Conservation (phyloP, 2,329 filamentous ascomycete genomes). For the Diplodia seriata region DNA sequence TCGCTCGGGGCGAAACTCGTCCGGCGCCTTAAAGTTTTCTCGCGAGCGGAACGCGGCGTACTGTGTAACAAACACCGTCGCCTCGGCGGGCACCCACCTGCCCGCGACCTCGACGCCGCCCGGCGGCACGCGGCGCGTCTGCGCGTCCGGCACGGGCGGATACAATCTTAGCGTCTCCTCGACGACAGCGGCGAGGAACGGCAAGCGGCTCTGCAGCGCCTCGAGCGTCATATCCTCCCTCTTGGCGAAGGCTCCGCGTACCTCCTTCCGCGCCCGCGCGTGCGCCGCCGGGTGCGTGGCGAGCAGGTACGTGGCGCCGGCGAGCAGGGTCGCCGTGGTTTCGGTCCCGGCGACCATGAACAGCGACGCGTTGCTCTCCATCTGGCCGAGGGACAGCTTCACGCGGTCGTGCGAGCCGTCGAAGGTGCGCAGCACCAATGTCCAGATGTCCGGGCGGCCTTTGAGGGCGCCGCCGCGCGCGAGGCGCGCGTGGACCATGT, state of each 20-base stretch:
- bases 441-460: conserved; percentile 23
- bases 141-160: conserved; percentile 50
- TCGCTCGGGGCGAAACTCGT: conserved; percentile 43
- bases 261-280: not conserved
- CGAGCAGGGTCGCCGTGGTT: conserved; percentile 50
- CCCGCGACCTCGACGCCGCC: conserved; percentile 39
- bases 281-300: conserved; percentile 35
- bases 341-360: conserved; percentile 50
- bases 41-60: conserved; percentile 40
- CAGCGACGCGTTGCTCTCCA: conserved; percentile 34
- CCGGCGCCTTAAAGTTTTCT: conserved; percentile 39
- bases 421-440: conserved; percentile 45
- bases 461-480: not conserved
- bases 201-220: conserved; percentile 2
- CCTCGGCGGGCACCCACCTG: conserved; percentile 37
- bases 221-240: conserved; percentile 1
- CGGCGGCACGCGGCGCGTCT: conserved; percentile 41
- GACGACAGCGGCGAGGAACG: conserved; percentile 38
- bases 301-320: conserved; percentile 43
- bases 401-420: conserved; percentile 33
- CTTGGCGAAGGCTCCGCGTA: not conserved
- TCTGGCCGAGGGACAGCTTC: conserved; percentile 33
- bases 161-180: conserved; percentile 54
- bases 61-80: conserved; percentile 26
- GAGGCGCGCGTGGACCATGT: conserved; percentile 12